These are phyloP conservation scores for Fusarium piperis DNA, from an alignment of 2,329 filamentous ascomycete species.

Conservation along the genomic window DNA sequence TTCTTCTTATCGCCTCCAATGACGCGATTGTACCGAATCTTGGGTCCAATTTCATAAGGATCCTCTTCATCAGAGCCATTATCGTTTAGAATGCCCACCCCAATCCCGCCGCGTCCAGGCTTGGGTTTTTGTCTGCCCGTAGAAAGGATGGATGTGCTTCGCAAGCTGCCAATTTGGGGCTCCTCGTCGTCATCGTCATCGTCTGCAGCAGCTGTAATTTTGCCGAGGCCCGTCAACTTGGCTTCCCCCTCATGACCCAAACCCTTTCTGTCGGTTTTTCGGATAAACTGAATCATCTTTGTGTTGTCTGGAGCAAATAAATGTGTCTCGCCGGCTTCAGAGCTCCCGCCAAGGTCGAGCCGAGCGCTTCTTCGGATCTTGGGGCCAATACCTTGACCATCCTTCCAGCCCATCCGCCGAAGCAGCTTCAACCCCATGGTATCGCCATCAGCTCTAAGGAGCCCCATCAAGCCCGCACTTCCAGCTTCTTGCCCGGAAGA, in stretches of 20 bases:
- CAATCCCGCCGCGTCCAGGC: constrained; percentile 73
- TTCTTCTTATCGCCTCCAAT: constrained; percentile 87
- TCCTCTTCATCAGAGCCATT: constrained; percentile 96
- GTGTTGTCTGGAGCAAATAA: constrained; percentile 89
- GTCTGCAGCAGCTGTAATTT: constrained; percentile 30
- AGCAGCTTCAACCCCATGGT: constrained; percentile 88
- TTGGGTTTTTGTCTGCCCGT: constrained; percentile 61
- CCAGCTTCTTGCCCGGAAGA: constrained; percentile 67
- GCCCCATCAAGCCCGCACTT: constrained; percentile 69
- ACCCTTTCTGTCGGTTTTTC: constrained; percentile 75
- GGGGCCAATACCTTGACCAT: constrained; percentile 91
- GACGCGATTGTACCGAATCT: constrained; percentile 84
- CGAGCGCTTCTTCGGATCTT: constrained; percentile 81
- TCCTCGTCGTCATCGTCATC: constrained; percentile 60
- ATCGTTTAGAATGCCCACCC: constrained; percentile 89
- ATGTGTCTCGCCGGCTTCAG: constrained; percentile 62
- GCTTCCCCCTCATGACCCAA: constrained; percentile 72
- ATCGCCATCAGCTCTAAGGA: constrained; percentile 78
- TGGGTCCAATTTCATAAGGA: constrained; percentile 90
- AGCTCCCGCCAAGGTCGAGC: constrained; percentile 59
- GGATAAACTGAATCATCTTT: constrained; percentile 70
- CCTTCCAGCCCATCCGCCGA: constrained; percentile 94
- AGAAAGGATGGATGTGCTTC: constrained; percentile 28
- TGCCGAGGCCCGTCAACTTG: constrained; percentile 55
- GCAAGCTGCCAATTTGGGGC: constrained; percentile 28